These are phyloP conservation scores for Prototheca cutis DNA, from an alignment of 163 green algal genomes.

Conservation along the genomic window DNA sequence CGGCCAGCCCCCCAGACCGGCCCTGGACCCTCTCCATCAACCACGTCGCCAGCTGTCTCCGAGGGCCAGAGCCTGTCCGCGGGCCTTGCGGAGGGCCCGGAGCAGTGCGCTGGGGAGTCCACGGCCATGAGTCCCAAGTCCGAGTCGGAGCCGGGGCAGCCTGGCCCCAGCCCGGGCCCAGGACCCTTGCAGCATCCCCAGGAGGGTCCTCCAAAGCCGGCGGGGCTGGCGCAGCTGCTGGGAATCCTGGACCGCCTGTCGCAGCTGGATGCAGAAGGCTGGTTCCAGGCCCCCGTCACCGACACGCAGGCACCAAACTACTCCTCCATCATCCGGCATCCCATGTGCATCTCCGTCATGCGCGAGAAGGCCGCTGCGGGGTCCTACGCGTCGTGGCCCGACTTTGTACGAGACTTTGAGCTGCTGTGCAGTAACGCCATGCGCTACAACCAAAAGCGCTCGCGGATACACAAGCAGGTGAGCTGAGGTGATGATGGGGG, in stretches of 20 bases:
- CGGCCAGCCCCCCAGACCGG: not conserved
- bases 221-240: conserved; percentile 4
- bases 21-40: not conserved
- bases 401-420: conserved; percentile 69
- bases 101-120: no score
- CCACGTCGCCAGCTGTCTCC: not conserved
- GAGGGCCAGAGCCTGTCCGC: no score
- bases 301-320: conserved; percentile 62
- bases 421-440: conserved; percentile 77
- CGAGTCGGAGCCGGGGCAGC: no score
- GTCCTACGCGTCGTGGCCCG: conserved; percentile 56
- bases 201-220: not conserved
- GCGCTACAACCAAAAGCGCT: conserved; percentile 64
- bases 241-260: conserved; percentile 10
- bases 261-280: conserved; percentile 41
- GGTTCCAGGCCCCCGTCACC: conserved; percentile 56
- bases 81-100: no score
- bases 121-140: no score
- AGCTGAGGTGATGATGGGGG: conserved; percentile 5
- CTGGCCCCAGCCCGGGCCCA: not conserved
- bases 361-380: conserved; percentile 42
- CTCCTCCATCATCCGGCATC: conserved; percentile 61
- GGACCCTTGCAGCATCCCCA: not conserved
- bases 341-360: conserved; percentile 77
- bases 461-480: conserved; percentile 43